Base-by-base conservation (phyloP, 2,329 filamentous ascomycete species). In the Allantophomopsis lycopodina region DNA sequence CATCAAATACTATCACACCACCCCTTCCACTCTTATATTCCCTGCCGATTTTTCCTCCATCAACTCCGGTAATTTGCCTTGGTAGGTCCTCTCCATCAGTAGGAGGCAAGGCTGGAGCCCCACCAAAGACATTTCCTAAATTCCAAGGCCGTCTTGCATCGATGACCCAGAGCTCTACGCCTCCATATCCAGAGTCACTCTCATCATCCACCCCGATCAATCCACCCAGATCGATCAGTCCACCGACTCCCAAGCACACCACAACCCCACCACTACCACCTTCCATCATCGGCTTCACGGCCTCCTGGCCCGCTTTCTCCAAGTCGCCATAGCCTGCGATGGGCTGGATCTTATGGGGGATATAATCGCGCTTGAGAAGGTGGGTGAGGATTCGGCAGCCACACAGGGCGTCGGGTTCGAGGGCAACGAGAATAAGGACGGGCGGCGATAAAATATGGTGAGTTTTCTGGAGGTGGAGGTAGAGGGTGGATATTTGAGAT, bases 351-450 rank as follows among this genome's bases (percentile, higher is more conserved):
- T 95, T 96, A 65, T 96, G 89, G 12, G 83, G 84, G 50, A 98
- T 94, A 57, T 94, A 96, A 66, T 98, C 91, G 68, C 89, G 83
- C 63, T 94, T 95, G 44, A 98, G 70, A n/a, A 98, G 71, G 38
- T 82, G 74, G 2, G 89, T 94, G 36, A 98, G 76, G 44, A 98
- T 95, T 45, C 88, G 86, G 58, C 87, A 94, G 46, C 88, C 91
- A 61, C 89, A 96, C 45, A 98, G 76, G 46, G 91, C 84, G 64
- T 98, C 91, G 40, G 91, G 87, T 55, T 95, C 89, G 56, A 96
- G 83, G 30, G 89, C 84, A 47, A 88, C 88, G 41, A 98, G 82
- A 46, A 98, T 76, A 18, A 96, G 72, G 40, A 96, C 86, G 0
- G 88, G 88, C 32, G 89, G 83, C 14, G 87, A 91, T 38, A 89